Evolutionary conservation across 2,329 filamentous ascomycete species (phyloP), one percentile per base, ranked within the genome.

Genomic region (Bisporella sp.): DNA sequence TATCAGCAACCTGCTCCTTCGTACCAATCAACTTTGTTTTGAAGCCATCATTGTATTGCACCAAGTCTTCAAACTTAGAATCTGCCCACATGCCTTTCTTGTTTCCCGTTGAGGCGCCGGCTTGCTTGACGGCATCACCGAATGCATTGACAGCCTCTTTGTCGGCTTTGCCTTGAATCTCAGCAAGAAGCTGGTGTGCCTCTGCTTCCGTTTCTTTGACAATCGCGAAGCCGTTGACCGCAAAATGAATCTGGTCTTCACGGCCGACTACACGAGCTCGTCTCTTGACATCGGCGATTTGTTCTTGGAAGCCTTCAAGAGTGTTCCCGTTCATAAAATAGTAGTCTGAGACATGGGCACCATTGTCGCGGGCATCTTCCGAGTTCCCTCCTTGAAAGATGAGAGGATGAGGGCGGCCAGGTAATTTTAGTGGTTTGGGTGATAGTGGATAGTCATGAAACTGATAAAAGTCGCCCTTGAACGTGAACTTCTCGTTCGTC

Each of bases 31-130:
- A 58, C 61, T 76, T 77, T 4, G 74, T 76, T 65, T 77, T 77
- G 63, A 78, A 78, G 2, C 75, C 75, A 57, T 77, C 74, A 43
- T 78, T 78, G 55, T 77, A 77, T 63, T 77, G 75, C 31, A 77
- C 72, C 48, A 77, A 57, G 57, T 78, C 75, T 46, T 77, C 71
- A 40, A 77, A 71, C 54, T 73, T 73, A 56, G 67, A 71, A 44
- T 74, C 66, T 6, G 74, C 73, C 75, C 74, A 77, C 74, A 77
- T 78, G 41, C 74, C 75, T 43, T 67, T 70, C 60, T 74, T 75
- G 47, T 74, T 72, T 0, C 55, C 55, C 0, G 74, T 74, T 11
- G 68, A 70, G 0, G 70, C 68, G 5, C 74, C 75, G 2, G 75
- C 75, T 50, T 77, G 73, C 56, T 74, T 67, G 1, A 76, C 74